Conservation (phyloP, 2,329 filamentous ascomycete genomes). For the Alternaria ethzedia region DNA sequence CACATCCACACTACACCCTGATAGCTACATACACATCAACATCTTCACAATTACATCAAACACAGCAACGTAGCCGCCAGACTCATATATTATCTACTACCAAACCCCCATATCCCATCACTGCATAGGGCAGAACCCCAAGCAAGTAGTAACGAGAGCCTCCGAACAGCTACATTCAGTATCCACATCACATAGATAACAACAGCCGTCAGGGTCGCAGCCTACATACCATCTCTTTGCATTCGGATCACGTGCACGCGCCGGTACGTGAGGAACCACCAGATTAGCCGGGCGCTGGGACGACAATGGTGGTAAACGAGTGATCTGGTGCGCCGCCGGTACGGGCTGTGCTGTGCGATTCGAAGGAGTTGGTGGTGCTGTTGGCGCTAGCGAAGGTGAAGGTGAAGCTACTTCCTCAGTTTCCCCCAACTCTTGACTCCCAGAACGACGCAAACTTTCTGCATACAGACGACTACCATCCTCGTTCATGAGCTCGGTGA, state of each 20-base stretch:
- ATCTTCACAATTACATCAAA: neutral
- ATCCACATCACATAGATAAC: neutral
- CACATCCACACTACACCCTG: neutral
- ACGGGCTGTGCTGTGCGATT: neutral
- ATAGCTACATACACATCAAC: neutral
- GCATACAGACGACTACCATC: neutral
- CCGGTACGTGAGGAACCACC: neutral
- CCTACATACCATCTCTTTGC: neutral
- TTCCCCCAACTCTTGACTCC: neutral
- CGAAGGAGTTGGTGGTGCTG: neutral
- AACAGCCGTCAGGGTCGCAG: neutral
- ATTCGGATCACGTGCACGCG: neutral
- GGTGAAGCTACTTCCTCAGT: neutral
- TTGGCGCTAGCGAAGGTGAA: neutral
- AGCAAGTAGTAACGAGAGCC: neutral
- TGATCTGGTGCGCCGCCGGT: neutral
- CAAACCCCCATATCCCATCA: neutral
- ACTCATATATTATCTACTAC: neutral
- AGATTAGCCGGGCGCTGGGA: too few species aligned
- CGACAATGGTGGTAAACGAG: neutral
- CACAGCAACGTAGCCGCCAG: neutral
- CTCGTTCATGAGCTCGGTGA: neutral
- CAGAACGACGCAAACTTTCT: neutral
- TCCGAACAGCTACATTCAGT: neutral
- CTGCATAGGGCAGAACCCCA: neutral